phyloP scores from a whole-genome alignment of 257 asterid species.

The Buddleja alternifolia region DNA sequence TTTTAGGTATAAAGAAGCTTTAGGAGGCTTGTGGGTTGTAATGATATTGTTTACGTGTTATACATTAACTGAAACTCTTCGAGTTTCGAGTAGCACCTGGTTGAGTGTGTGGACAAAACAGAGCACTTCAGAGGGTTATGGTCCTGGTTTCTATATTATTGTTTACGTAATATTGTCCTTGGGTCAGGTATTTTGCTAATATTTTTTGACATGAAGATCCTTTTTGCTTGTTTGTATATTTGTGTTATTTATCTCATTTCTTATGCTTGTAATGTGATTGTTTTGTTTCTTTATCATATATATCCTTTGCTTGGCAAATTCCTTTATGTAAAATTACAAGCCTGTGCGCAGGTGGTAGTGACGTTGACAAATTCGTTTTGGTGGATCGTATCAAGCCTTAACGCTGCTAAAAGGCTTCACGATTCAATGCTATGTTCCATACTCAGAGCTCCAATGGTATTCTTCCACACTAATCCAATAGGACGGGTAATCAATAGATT shows the following conservation, averaged over 20 bases:
- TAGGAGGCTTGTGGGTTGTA: slow-evolving; percentile 90
- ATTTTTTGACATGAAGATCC: background rate
- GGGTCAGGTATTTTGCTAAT: slow-evolving; percentile 53
- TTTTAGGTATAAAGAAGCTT: slow-evolving; percentile 68
- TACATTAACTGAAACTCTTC: slow-evolving; percentile 64
- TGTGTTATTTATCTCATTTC: too few relatives aligned
- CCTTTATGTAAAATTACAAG: background rate
- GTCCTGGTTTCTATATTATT: slow-evolving; percentile 72
- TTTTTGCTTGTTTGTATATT: background rate
- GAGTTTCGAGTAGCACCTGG: slow-evolving; percentile 94
- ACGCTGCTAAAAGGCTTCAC: slow-evolving; percentile 74
- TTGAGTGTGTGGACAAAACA: slow-evolving; percentile 88
- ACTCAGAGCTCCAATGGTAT: slow-evolving; percentile 84
- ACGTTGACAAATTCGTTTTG: slow-evolving; percentile 77
- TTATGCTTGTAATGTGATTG: too few relatives aligned
- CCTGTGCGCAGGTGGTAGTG: slow-evolving; percentile 64
- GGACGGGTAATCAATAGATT: slow-evolving; percentile 87
- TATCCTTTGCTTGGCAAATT: background rate
- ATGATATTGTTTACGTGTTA: slow-evolving; percentile 68
- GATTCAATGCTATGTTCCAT: slow-evolving; percentile 70
- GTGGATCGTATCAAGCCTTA: slow-evolving; percentile 73
- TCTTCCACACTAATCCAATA: slow-evolving; percentile 84
- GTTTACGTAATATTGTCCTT: slow-evolving; percentile 76
- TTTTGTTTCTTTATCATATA: background rate
- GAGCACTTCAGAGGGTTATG: slow-evolving; percentile 51